Conservation (phyloP, 805 yeast genomes). For the Candida sithepensis region DNA sequence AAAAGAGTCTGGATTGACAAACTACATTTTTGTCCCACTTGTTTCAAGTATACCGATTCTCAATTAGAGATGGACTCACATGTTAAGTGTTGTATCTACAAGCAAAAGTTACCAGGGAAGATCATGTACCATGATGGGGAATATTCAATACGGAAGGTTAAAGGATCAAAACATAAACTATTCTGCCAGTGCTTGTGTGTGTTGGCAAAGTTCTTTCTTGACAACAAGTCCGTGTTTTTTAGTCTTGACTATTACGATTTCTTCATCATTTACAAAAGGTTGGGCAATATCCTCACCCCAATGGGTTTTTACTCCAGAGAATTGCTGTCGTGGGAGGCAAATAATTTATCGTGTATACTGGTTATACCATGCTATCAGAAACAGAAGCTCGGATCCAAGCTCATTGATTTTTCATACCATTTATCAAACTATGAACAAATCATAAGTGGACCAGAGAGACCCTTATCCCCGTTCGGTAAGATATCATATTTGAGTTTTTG, state of each 20-base stretch:
- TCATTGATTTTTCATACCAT: constrained; percentile 81
- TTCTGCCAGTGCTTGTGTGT: constrained; percentile 81
- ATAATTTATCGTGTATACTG: constrained; percentile 87
- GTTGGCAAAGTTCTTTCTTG: constrained; percentile 83
- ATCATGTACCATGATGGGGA: constrained; percentile 60
- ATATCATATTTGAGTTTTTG: constrained; percentile 72
- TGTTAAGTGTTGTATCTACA: constrained; percentile 38
- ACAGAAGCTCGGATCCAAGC: constrained; percentile 67
- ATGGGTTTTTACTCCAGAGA: constrained; percentile 96
- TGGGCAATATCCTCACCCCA: constrained; percentile 42
- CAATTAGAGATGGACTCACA: constrained; percentile 49
- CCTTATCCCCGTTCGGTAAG: constrained; percentile 79
- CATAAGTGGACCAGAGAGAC: constrained; percentile 88
- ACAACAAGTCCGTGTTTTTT: constrained; percentile 84
- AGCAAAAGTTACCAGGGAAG: constrained; percentile 52
- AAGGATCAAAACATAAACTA: constrained; percentile 59
- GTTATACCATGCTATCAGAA: constrained; percentile 92
- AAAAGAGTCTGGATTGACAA: constrained; percentile 51
- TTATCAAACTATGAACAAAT: constrained; percentile 61
- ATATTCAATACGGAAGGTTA: constrained; percentile 59
- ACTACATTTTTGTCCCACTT: constrained; percentile 71
- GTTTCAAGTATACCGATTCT: constrained; percentile 74
- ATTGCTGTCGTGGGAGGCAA: constrained; percentile 68
- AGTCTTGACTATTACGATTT: constrained; percentile 76
- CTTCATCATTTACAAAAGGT: constrained; percentile 62